phyloP scores from a whole-genome alignment of 148 eudicot genomes.

The Camellia granthamiana region DNA sequence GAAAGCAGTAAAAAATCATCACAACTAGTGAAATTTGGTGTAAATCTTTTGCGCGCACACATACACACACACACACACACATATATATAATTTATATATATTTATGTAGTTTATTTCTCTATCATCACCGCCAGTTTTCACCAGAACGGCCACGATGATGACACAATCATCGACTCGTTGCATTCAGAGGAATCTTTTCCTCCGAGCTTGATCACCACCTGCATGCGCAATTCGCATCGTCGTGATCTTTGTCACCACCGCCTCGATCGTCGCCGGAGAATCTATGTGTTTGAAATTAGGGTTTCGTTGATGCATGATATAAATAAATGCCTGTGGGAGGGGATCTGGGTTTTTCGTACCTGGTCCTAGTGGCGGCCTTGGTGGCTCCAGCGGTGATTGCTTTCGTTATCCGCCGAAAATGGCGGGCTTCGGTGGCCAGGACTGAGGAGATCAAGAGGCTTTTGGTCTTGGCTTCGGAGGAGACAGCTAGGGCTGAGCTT shows the following conservation, averaged over 20 bases:
- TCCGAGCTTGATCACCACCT: conserved; percentile 6
- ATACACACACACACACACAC: background rate
- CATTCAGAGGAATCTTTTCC: background rate
- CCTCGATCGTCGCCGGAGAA: background rate
- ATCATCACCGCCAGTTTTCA: conserved; percentile 3
- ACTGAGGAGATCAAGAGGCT: conserved; percentile 68
- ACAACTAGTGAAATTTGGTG: background rate
- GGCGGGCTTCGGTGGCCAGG: conserved; percentile 55
- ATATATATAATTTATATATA: background rate
- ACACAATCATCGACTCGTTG: background rate
- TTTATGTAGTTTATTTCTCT: conserved; percentile 8
- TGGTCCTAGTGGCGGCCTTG: conserved; percentile 27
- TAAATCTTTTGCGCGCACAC: too few species aligned
- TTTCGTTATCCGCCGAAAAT: conserved; percentile 57
- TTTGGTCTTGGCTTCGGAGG: conserved; percentile 59
- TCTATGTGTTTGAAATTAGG: conserved; percentile 27
- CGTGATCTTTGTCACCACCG: background rate
- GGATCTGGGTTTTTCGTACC: conserved; percentile 67
- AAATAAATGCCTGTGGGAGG: conserved; percentile 60
- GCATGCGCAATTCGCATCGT: conserved; percentile 20
- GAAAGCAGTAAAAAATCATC: background rate
- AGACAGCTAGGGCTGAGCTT: conserved; percentile 65
- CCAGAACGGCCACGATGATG: background rate
- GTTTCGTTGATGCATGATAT: conserved; percentile 30
- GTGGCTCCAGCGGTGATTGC: conserved; percentile 30